A percentile compares a stretch with the other conserved stretches of the same genome.
Evolutionary conservation across 345 rosid species (phyloP).

Genomic region (Linum tenue): DNA sequence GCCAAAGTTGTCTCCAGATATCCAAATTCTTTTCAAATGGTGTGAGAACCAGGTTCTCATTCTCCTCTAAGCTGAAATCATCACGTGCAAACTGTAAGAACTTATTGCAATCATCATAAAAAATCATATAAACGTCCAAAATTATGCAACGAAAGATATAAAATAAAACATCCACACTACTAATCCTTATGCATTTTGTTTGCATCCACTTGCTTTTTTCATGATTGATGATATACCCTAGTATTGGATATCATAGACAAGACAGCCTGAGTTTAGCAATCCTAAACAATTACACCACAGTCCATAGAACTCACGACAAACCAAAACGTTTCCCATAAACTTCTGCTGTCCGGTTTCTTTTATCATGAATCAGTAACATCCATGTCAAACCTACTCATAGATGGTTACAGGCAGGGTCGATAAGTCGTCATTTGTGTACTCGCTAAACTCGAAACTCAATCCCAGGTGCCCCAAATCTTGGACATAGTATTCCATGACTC

Average conservation of each 20-base stretch:
- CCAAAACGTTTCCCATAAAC: neutral
- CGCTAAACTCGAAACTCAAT: neutral
- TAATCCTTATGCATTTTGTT: too few relatives aligned
- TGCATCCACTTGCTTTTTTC: too few relatives aligned
- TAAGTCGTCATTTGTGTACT: neutral
- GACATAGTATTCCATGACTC: neutral
- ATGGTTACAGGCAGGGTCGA: neutral
- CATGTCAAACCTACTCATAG: neutral
- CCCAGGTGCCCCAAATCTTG: neutral
- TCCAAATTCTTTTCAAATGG: conserved; percentile 97
- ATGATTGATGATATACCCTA: too few relatives aligned
- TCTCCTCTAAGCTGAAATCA: conserved; percentile 75
- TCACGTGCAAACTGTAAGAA: neutral
- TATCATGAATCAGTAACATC: neutral
- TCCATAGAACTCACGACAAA: neutral
- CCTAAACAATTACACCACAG: neutral
- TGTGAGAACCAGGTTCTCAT: conserved; percentile 83
- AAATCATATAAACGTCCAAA: neutral
- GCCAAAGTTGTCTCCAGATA: conserved; percentile 99
- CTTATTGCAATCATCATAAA: neutral
- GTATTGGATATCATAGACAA: neutral
- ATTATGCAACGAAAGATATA: too few relatives aligned
- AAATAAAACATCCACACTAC: too few relatives aligned
- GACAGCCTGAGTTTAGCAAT: neutral
- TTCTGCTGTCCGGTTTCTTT: neutral